Base-by-base conservation (phyloP, 495 filamentous ascomycete genomes). In the Cercophora newfieldiana region DNA sequence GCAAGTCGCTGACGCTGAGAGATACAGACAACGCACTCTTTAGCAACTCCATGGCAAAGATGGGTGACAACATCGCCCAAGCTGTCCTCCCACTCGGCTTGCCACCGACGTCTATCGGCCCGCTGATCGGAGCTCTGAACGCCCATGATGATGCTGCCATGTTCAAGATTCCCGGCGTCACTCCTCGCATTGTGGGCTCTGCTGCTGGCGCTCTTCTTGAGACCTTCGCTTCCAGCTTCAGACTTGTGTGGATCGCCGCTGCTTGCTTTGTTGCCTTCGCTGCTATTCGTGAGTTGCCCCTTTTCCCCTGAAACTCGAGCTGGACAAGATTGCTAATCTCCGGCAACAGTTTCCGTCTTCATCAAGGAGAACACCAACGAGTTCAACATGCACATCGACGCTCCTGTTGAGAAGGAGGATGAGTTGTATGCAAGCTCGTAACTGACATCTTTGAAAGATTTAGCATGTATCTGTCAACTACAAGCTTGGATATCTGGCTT, bases 191-290 rank as follows among this genome's bases (percentile, higher is more conserved):
- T 53, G 70, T 75, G 16, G 61, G 58, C 0, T 71, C 68, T 3
- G 74, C 67, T 14, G 69, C 44, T 1, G 64, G 16, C 0, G 72
- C 70, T 18, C 63, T 74, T 2, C 49, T 61, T 12, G 66, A 67
- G n/a, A 70, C 73, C 8, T 72, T 72, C 56, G 33, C 57, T n/a
- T 57, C 59, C 1, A 73, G 62, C 1, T 76, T 76, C 57, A 64
- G 68, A 44, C 49, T 68, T 56, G 73, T 76, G 2, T 76, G 72
- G 72, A 72, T 73, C 12, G 55, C 72, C 16, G 74, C 73, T 12
- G 66, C 63, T 21, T 64, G 53, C 22, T 75, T 76, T 33, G 65
- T 67, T 7, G 71, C 66, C 12, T 10, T 73, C 16, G 74, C 72
- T 3, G 66, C 67, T 0, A 62, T 76, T 24, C 24, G 68, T 69